Percentiles rank a stretch among this genome's conserved stretches.
Conservation (phyloP, 306 rosid species). For the Bauhinia variegata region DNA sequence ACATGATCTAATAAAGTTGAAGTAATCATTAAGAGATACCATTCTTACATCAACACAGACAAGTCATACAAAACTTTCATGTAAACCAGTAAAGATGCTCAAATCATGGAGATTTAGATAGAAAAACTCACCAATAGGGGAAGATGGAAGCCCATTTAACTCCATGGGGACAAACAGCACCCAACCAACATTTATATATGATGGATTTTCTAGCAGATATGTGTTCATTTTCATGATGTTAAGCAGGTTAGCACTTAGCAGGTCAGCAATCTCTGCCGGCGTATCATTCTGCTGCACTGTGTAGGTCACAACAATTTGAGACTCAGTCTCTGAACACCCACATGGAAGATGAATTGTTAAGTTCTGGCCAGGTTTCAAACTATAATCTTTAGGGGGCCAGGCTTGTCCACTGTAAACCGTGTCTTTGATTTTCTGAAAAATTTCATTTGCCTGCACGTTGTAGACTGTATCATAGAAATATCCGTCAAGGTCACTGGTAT, state of each 20-base stretch:
- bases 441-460: slow-evolving; percentile 41
- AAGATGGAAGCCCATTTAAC: slow-evolving; percentile 48
- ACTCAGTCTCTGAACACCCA: slow-evolving; percentile 62
- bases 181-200: slow-evolving; percentile 50
- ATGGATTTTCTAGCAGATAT: slow-evolving; percentile 38
- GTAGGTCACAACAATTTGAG: slow-evolving; percentile 71
- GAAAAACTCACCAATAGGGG: slow-evolving; percentile 40
- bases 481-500: slow-evolving; percentile 39
- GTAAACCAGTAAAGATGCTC: background rate
- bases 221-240: slow-evolving; percentile 48
- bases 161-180: slow-evolving; percentile 69
- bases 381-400: no score
- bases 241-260: slow-evolving; percentile 44
- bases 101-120: background rate
- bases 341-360: slow-evolving; percentile 62
- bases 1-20: slow-evolving; percentile 11
- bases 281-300: slow-evolving; percentile 67
- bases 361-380: no score
- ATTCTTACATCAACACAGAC: no score
- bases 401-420: slow-evolving; percentile 63
- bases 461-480: slow-evolving; percentile 63
- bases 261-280: slow-evolving; percentile 41
- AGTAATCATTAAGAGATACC: no score
- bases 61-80: background rate
- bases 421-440: slow-evolving; percentile 36